Evolutionary conservation across 352 stramenopile species (phyloP).

Genomic region (Phytophthora sansomeana): DNA sequence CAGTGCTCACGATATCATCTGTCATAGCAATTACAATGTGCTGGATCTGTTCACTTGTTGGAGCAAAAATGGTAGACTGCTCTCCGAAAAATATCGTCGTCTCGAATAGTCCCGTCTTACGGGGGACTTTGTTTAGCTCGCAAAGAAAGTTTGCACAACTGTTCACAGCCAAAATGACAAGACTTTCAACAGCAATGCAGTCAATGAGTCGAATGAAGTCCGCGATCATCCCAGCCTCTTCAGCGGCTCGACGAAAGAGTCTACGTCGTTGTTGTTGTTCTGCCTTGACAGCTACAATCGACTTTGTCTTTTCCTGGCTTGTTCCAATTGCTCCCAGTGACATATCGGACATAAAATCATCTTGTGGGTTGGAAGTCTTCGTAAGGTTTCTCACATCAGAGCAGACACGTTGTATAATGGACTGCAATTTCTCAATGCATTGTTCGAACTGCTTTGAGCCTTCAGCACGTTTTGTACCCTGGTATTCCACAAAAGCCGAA

Average conservation of each 20-base stretch:
- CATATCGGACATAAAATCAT: constrained; percentile 68
- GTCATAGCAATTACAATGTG: constrained; percentile 90
- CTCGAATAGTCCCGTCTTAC: constrained; percentile 94
- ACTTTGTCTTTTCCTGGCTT: constrained; percentile 90
- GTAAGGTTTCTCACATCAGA: constrained; percentile 92
- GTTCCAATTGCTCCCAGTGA: constrained; percentile 31
- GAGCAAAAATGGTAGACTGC: constrained; percentile 81
- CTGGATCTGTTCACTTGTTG: constrained; percentile 91
- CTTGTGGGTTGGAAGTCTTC: constrained; percentile 61
- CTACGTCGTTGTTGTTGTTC: constrained; percentile 87
- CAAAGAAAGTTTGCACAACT: constrained; percentile 89
- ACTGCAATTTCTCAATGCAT: constrained; percentile 92
- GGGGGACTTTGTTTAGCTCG: constrained; percentile 88
- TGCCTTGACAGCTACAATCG: constrained; percentile 93
- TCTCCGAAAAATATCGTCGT: constrained; percentile 93
- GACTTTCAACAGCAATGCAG: constrained; percentile 93
- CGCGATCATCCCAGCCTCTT: constrained; percentile 91
- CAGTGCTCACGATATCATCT: constrained; percentile 89
- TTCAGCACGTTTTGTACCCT: constrained; percentile 85
- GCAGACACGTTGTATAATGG: constrained; percentile 91
- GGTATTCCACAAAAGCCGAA: constrained; percentile 91
- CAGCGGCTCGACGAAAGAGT: constrained; percentile 83
- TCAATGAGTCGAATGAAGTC: constrained; percentile 95
- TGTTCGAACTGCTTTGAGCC: constrained; percentile 92
- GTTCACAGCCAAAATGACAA: constrained; percentile 87